Base-by-base conservation (phyloP, 2,329 filamentous ascomycete species). In the Bertia moriformis region DNA sequence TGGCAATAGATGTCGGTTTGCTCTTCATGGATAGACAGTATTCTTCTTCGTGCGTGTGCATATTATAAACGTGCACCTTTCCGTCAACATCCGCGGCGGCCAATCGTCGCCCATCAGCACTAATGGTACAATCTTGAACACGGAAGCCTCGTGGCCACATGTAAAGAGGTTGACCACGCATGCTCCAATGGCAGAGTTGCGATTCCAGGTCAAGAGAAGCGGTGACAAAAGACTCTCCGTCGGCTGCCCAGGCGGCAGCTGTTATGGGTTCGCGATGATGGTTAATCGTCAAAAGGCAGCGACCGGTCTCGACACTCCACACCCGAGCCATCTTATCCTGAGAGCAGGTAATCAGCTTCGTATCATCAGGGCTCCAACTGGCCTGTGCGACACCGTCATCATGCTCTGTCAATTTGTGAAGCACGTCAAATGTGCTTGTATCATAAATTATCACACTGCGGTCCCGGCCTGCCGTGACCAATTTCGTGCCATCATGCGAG, bases 361-460 rank as follows among this genome's bases (percentile, higher is more conserved):
- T 71, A 58, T 93, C 85, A 56, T 98, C 86, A 4, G 88, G 91
- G 53, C 88, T 95, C 85, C 91, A 98, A 1, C 84, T 70, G 3
- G 93, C 61, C 50, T 88, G 86, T 15, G 83, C 79, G 12, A 95
- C 79, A 1, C 83, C 81, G 2, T 62, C 63, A 1, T 73, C 67
- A 48, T 93, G 84, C 3, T 79, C 76, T 3, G 63, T 62, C 7
- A 93, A 61, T 36, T 58, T 67, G 41, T 77, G 69, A 3, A 83
- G 50, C 4, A 83, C 62, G 14, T 71, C 62, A 52, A 88, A 93
- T 1, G 71, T 72, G 2, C 65, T 64, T 0, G 84, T 81, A 41
- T 93, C 81, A 63, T 91, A 96, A 41, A 98, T 83, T 40, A 85
- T 69, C 37, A 93, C 80, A 4, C 71, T 67, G 19, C 73, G 74